Evolutionary conservation across 768 basidiomycete genomes (phyloP).

Genomic region (Boletus sp.): DNA sequence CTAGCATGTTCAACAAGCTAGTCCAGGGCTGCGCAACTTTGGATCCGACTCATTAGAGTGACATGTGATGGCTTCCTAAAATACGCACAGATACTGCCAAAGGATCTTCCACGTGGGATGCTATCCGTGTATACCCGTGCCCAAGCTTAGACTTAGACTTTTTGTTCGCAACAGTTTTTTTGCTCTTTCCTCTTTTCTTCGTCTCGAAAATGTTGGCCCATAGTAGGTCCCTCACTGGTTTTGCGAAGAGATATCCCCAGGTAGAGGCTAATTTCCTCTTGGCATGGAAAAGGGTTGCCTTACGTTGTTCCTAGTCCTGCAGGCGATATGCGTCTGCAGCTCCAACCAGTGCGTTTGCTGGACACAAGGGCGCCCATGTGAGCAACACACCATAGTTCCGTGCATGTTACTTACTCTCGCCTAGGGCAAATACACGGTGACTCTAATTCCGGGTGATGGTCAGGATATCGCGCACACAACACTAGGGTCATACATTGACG

Average conservation of each 20-base stretch:
- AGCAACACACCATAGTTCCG: conserved; percentile 30
- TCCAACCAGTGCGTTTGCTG: conserved; percentile 88
- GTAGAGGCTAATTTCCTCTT: conserved; percentile 36
- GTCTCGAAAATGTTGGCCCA: conserved; percentile 54
- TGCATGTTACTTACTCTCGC: conserved; percentile 5
- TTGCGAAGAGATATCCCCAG: conserved; percentile 49
- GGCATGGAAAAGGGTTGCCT: conserved; percentile 1
- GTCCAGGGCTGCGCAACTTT: no score
- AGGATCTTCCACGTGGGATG: conserved; percentile 17
- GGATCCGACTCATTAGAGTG: conserved; percentile 1
- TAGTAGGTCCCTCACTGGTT: conserved; percentile 54
- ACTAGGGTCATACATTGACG: conserved; percentile 13
- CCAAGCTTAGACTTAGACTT: conserved; percentile 1
- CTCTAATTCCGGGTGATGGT: conserved; percentile 97
- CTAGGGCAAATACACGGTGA: conserved; percentile 95
- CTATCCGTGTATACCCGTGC: conserved; percentile 26
- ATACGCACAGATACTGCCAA: background rate
- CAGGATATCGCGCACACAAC: conserved; percentile 15
- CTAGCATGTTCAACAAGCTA: background rate
- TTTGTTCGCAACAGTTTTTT: conserved; percentile 17
- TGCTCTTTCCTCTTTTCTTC: conserved; percentile 16
- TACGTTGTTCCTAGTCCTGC: conserved; percentile 40
- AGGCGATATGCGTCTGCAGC: conserved; percentile 67
- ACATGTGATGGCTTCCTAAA: conserved; percentile 7
- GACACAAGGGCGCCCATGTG: conserved; percentile 85